These are phyloP conservation scores for Backusella parvicylindrica DNA, from an alignment of 192 early-diverging fungal species.

Conservation along the genomic window DNA sequence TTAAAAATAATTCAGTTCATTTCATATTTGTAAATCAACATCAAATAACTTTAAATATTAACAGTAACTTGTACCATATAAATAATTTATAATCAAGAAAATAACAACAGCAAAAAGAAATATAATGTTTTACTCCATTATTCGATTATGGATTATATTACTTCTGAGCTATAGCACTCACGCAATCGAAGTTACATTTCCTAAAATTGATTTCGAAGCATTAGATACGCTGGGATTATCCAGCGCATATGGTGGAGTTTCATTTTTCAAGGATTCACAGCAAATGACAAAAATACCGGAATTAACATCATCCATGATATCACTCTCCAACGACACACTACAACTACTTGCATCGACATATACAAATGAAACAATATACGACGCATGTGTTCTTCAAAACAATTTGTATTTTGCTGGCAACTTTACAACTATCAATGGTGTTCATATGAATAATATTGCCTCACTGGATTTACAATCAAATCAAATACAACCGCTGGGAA, in stretches of 20 bases:
- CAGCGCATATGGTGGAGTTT: conserved; percentile 25
- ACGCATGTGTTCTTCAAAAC: conserved; percentile 7
- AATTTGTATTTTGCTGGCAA: conserved; percentile 31
- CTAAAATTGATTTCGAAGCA: conserved; percentile 9
- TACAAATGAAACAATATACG: conserved; percentile 21
- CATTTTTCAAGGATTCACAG: conserved; percentile 23
- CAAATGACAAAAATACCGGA: conserved; percentile 17
- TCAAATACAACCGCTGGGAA: neutral
- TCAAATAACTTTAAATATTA: neutral
- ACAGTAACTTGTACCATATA: neutral
- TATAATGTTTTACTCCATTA: neutral
- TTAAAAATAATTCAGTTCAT: neutral
- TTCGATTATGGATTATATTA: neutral
- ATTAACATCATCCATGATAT: conserved; percentile 18
- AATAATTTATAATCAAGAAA: neutral
- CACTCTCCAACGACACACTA: conserved; percentile 19
- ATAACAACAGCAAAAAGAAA: neutral
- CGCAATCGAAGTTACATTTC: neutral
- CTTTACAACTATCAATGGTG: conserved; percentile 13
- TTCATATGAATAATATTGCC: conserved; percentile 27
- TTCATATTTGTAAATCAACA: neutral
- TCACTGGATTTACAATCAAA: neutral
- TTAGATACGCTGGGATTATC: conserved; percentile 17
- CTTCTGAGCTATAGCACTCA: neutral
- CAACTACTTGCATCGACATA: conserved; percentile 12